Conservation (phyloP, 805 yeast species). For the Kazachstania psychrophila region DNA sequence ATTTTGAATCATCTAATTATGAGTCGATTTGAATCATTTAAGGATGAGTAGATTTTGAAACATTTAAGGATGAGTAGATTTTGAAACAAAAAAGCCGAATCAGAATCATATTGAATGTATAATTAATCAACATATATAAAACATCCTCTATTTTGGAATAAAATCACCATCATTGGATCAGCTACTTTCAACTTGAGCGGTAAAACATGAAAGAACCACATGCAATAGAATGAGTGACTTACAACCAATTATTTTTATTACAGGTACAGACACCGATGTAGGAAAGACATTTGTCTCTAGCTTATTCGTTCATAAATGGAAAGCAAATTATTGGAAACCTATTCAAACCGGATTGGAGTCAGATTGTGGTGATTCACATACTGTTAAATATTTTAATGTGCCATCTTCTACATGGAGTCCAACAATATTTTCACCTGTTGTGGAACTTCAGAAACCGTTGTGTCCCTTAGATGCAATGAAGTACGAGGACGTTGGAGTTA, state of each 20-base stretch:
- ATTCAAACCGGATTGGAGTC: conserved; percentile 26
- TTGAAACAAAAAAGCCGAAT: too few species aligned
- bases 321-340: conserved; percentile 28
- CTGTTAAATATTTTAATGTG: conserved; percentile 8
- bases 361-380: conserved; percentile 22
- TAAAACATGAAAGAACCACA: neutral
- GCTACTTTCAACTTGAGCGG: too few species aligned
- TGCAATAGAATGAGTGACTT: neutral
- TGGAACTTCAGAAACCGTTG: conserved; percentile 19
- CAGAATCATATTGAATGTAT: too few species aligned
- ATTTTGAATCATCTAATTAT: neutral
- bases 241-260: conserved; percentile 19
- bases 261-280: conserved; percentile 31
- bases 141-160: too few species aligned
- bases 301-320: conserved; percentile 21
- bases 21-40: too few species aligned
- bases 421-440: conserved; percentile 11
- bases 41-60: too few species aligned
- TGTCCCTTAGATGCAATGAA: conserved; percentile 27
- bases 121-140: too few species aligned
- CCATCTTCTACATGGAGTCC: conserved; percentile 6
- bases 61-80: too few species aligned
- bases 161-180: too few species aligned
- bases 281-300: conserved; percentile 28
- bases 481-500: conserved; percentile 8